Percentiles rank a stretch among this genome's conserved stretches.
These are phyloP conservation scores for Fusarium annulatum DNA, from an alignment of 2,329 filamentous ascomycete species.

Conservation along the genomic window DNA sequence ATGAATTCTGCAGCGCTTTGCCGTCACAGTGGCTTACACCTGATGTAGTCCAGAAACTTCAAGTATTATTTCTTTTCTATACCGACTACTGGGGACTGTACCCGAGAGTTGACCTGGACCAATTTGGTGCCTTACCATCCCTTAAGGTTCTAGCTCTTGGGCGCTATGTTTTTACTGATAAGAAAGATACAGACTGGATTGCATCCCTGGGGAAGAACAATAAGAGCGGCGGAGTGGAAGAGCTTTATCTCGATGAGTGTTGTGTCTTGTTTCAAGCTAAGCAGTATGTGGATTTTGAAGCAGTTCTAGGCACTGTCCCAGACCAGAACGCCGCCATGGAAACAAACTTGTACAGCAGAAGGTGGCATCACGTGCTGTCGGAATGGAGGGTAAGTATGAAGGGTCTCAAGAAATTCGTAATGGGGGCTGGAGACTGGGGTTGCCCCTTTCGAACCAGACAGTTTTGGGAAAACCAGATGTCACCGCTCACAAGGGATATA, in stretches of 20 bases:
- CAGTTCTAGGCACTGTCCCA: no score
- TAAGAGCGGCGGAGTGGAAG: conserved; percentile 42
- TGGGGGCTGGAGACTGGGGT: background rate
- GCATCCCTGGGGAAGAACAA: conserved; percentile 40
- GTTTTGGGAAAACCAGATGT: no score
- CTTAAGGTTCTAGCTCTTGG: conserved; percentile 54
- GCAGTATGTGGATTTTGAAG: background rate
- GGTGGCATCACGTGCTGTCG: background rate
- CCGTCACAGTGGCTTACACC: conserved; percentile 26
- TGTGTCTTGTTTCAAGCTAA: conserved; percentile 38
- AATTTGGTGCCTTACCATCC: conserved; percentile 45
- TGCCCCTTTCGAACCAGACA: no score
- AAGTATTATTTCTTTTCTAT: conserved; percentile 52
- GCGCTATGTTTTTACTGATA: conserved; percentile 53
- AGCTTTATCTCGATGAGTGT: conserved; percentile 56
- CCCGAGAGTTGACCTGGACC: conserved; percentile 49
- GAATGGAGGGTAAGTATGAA: background rate
- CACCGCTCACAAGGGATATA: no score
- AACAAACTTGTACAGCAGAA: background rate
- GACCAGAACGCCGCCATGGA: no score
- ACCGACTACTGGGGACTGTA: conserved; percentile 51
- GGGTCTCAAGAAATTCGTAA: background rate
- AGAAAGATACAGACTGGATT: conserved; percentile 59
- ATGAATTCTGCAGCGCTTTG: conserved; percentile 22
- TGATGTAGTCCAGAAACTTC: conserved; percentile 31